phyloP scores from a whole-genome alignment of 768 basidiomycete genomes.

The Candolleomyces efflorescens region DNA sequence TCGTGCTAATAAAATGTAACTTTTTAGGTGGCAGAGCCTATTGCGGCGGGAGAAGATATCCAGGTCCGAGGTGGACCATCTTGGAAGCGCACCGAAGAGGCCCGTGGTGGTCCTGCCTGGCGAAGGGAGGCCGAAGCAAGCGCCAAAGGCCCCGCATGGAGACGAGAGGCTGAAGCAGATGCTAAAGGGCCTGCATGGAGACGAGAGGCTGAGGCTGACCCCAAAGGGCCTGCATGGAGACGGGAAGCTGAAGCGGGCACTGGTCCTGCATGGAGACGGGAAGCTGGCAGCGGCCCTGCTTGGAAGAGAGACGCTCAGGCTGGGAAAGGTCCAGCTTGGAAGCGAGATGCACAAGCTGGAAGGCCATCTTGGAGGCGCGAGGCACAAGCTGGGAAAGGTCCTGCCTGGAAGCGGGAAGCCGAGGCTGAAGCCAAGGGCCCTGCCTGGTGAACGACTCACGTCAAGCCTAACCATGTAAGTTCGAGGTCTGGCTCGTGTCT shows the following conservation, averaged over 20 bases:
- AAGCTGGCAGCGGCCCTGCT: constrained; percentile 6
- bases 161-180: constrained; percentile 7
- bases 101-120: constrained; percentile 15
- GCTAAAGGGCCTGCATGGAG: constrained; percentile 6
- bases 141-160: constrained; percentile 5
- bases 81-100: constrained; percentile 12
- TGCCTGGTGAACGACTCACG: background rate
- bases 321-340: constrained; percentile 7
- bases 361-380: constrained; percentile 21
- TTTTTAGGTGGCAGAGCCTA: constrained; percentile 18
- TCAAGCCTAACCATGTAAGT: background rate
- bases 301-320: constrained; percentile 8
- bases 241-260: constrained; percentile 6
- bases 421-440: background rate
- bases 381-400: constrained; percentile 9
- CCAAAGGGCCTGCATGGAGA: constrained; percentile 12
- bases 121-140: constrained; percentile 14
- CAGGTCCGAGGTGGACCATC: constrained; percentile 7
- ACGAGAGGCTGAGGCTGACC: constrained; percentile 5
- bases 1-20: constrained; percentile 2
- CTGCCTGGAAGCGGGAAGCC: constrained; percentile 14
- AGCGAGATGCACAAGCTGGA: constrained; percentile 13
- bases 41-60: constrained; percentile 11
- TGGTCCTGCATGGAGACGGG: constrained; percentile 18
- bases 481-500: background rate